Base-by-base conservation (phyloP, 2,329 filamentous ascomycete genomes). In the Fusarium robinianum region DNA sequence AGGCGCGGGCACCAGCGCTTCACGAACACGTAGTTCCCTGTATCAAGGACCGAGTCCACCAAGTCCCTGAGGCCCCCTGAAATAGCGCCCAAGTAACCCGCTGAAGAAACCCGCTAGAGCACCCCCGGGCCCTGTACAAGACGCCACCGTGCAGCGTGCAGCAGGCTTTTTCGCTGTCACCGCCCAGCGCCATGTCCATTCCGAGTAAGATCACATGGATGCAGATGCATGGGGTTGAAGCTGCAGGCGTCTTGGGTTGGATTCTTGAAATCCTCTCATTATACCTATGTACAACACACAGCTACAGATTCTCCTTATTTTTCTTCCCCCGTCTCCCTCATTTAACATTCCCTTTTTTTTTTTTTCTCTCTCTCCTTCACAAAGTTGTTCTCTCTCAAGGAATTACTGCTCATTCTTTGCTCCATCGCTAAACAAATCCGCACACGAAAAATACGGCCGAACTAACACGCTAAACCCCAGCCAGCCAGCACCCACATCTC, bases 1-100 rank as follows among this genome's bases (percentile, higher is more conserved):
- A 24, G n/a, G n/a, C 39, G 14, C 37, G 38, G 34, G 41, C 26
- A 16, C 23, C 45, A 38, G 19, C 26, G 21, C 41, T 14, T 19
- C 41, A 14, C 19, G 29, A 56, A 50, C 53, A 56, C 52, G 52
- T 56, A 40, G 31, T 53, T 50, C 52, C 52, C 53, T 55, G 52
- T 27, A 32, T 29, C 26, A 24, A 31, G 29, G 30, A 18, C 40
- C 44, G 41, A 56, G 36, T 22, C 48, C 11, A 35, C 40, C 41
- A 21, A 32, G 43, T 33, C 37, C 25, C 41, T 19, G 24, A 22
- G 16, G 27, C 41, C 34, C 50, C 38, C 43, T 27, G 37, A 17
- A 43, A 38, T 11, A 32, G 27, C 33, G 36, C 37, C 45, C 38
- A 27, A 50, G 46, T 18, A 36, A 33, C 30, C 23, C 14, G 27